Evolutionary conservation across 441 rosid genomes (phyloP), one percentile per base, ranked within the genome.

Genomic region (Adansonia grandidieri): DNA sequence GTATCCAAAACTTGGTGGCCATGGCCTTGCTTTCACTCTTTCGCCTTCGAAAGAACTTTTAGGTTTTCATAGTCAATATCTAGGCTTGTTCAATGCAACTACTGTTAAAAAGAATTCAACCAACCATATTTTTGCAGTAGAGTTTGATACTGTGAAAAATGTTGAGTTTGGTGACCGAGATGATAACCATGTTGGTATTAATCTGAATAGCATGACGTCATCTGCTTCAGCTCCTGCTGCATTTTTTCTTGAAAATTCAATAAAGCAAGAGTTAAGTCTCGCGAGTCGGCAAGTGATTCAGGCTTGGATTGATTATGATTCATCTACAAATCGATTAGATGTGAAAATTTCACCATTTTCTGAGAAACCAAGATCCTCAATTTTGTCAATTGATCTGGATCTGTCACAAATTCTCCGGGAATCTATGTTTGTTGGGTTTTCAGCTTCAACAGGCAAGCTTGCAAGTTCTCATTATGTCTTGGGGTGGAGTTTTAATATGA

Each of bases 261-360:
- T 86, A 7, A 80, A 63, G 80, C 48, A 45, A 32, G 79, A 72
- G 66, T 73, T 95, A 57, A 65, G 57, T 65, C 87, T 95, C 22
- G 85, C 86, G 5, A 80, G 94, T 44, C 89, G 96, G n/a, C 11
- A 57, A 56, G 82, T 83, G 57, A 80, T 91, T 44, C 95, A 86
- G 85, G 91, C 92, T 60, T 95, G 98, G 98, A 62, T 95, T 75
- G 98, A 95, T 77, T 95, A 93, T 50, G 94, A 93, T 82, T 91
- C 98, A 2, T 44, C 17, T 32, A 80, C 75, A 53, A 86, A 88
- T 73, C 82, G 66, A 50, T 24, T 93, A 71, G 92, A 89, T 68
- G 92, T 93, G 63, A 89, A 85, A 80, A 80, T 95, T 74, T 87
- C 98, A 40, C 88, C 87, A 57, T 89, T 69, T 67, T 91, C 97